A percentile compares a stretch with the other conserved stretches of the same genome.
Evolutionary conservation across 2,329 filamentous ascomycete genomes (phyloP).

Genomic region (Monosporascus cannonballus): DNA sequence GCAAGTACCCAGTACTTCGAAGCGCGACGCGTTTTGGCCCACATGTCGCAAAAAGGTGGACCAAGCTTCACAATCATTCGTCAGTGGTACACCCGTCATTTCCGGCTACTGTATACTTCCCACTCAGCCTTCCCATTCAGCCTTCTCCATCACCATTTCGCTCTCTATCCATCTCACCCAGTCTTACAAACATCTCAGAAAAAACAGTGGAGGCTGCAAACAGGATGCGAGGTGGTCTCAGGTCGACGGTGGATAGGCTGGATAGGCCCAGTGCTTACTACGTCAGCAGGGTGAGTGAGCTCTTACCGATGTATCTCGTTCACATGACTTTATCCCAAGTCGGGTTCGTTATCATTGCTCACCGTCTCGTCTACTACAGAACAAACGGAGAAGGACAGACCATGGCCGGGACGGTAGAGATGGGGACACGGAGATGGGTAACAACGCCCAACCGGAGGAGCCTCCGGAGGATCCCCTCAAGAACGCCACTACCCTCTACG

Average conservation of each 20-base stretch:
- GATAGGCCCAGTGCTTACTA: constrained; percentile 96
- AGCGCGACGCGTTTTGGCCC: neutral
- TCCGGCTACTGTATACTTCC: neutral
- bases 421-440: constrained; percentile 43
- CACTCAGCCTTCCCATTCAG: neutral
- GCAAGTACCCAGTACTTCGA: neutral
- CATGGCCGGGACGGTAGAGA: constrained; percentile 46
- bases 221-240: constrained; percentile 39
- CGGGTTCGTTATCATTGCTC: neutral
- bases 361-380: constrained; percentile 37
- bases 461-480: constrained; percentile 69
- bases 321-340: too few relatives aligned
- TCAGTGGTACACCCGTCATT: neutral
- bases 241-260: constrained; percentile 80
- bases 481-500: constrained; percentile 90
- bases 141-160: neutral
- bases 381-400: constrained; percentile 63
- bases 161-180: neutral
- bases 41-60: neutral
- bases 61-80: neutral
- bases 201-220: constrained; percentile 1
- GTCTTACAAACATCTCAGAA: neutral
- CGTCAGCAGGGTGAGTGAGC: constrained; percentile 61
- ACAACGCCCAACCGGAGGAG: constrained; percentile 39
- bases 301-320: neutral